These are phyloP conservation scores for Colletotrichum sp. DNA, from an alignment of 2,329 filamentous ascomycete species.

Conservation along the genomic window DNA sequence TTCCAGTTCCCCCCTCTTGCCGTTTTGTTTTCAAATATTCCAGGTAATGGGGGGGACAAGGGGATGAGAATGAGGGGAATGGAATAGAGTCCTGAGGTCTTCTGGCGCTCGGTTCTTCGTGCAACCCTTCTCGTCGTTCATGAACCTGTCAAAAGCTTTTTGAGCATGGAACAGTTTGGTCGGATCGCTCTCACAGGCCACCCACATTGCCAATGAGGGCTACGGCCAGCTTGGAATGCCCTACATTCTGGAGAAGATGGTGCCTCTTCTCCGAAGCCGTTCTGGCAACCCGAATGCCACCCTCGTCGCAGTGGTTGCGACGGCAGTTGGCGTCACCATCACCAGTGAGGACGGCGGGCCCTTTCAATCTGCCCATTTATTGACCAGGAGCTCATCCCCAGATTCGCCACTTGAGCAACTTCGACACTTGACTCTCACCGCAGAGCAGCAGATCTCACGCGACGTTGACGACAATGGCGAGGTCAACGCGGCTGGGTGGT, in stretches of 20 bases:
- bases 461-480: not conserved
- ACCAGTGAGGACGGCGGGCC: not conserved
- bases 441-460: not conserved
- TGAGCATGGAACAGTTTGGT: not conserved
- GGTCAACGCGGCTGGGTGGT: not conserved
- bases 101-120: not conserved
- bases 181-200: not conserved
- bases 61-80: not conserved
- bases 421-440: not conserved
- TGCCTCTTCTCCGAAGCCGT: not conserved
- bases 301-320: not conserved
- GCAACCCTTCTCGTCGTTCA: not conserved
- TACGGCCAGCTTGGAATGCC: fast-evolving
- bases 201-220: not conserved
- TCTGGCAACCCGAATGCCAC: not conserved
- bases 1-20: not conserved
- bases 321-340: not conserved
- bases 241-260: not conserved
- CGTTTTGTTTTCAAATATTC: not conserved
- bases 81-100: fast-evolving
- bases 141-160: not conserved
- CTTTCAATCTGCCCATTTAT: not conserved
- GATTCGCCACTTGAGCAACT: not conserved
- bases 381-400: not conserved
- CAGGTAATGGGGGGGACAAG: not conserved